Evolutionary conservation across 441 rosid genomes (phyloP), one percentile per base, ranked within the genome.

Genomic region (Bruguiera hainesii): DNA sequence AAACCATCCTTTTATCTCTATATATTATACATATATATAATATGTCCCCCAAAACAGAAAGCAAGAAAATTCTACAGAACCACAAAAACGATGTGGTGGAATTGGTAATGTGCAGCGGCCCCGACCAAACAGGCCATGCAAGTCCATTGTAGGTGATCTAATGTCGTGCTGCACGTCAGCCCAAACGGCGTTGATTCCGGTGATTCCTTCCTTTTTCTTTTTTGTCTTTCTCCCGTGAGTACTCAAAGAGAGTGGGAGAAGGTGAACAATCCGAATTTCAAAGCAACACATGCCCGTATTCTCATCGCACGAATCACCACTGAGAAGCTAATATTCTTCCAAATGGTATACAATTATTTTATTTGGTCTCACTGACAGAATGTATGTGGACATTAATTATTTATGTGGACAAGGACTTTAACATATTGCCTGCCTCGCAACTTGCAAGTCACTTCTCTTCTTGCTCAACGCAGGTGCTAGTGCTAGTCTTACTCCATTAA

Each of bases 131-230:
- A 58, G n/a, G 57, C 28, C 51, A 62, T 61, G 69, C 66, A 60
- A 21, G 15, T 31, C 16, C 19, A 25, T 18, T 55, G 15, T 19
- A 30, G 63, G 25, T 71, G 77, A 72, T 76, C 79, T 53, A 70
- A 75, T 84, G 85, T 79, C 71, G 81, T 51, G 74, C 76, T 20
- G 83, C 93, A 76, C 89, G 74, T 82, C 80, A 83, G 88, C 86
- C 89, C 70, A 87, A 82, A 85, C 89, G 87, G 85, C 90, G 86
- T 71, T 78, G 77, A 85, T 83, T 81, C 77, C 87, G 90, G 89
- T 75, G 90, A 85, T 85, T 87, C 85, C 87, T 82, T 72, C 53
- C 81, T 81, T 82, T 82, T 80, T 76, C 70, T 75, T 80, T 82
- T 74, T 81, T 75, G 71, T 82, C 74, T 72, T 50, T 74, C 70